phyloP scores from a whole-genome alignment of 176 grass and related monocot genomes.

The Hsuehochloa calcarea region DNA sequence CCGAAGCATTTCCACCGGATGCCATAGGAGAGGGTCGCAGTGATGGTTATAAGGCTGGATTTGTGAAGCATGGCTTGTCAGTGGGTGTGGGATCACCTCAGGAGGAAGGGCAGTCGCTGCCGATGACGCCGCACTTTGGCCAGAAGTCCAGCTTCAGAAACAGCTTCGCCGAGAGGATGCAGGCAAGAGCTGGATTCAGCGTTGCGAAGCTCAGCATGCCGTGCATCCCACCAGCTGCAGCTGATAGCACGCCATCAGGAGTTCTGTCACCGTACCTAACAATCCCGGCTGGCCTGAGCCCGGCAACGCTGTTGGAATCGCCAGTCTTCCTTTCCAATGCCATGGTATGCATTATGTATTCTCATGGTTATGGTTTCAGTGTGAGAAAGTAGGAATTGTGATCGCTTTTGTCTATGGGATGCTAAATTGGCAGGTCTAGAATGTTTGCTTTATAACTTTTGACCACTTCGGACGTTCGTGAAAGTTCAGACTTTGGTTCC shows the following conservation, averaged over 20 bases:
- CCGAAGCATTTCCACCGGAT: constrained; percentile 34
- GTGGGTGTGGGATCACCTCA: not conserved
- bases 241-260: constrained; percentile 22
- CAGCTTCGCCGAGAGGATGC: constrained; percentile 59
- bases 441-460: constrained; percentile 39
- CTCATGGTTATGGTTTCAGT: not conserved
- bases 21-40: constrained; percentile 2
- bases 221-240: not conserved
- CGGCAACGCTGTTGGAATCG: constrained; percentile 61
- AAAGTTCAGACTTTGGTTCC: constrained; percentile 18
- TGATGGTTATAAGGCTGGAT: not conserved
- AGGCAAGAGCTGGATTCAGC: constrained; percentile 51
- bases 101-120: constrained; percentile 12
- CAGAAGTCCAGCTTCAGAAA: constrained; percentile 22
- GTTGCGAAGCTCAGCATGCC: constrained; percentile 45
- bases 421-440: constrained; percentile 10
- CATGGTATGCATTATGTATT: constrained; percentile 43
- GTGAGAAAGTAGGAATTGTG: not conserved
- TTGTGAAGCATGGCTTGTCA: constrained; percentile 36
- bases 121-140: constrained; percentile 37
- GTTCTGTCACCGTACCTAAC: constrained; percentile 67
- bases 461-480: not conserved
- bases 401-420: not conserved
- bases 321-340: constrained; percentile 75
- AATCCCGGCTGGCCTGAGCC: constrained; percentile 70